Percentiles rank a stretch among this genome's conserved stretches.
phyloP scores from a whole-genome alignment of 306 rosid species.

The Prosopis cineraria region DNA sequence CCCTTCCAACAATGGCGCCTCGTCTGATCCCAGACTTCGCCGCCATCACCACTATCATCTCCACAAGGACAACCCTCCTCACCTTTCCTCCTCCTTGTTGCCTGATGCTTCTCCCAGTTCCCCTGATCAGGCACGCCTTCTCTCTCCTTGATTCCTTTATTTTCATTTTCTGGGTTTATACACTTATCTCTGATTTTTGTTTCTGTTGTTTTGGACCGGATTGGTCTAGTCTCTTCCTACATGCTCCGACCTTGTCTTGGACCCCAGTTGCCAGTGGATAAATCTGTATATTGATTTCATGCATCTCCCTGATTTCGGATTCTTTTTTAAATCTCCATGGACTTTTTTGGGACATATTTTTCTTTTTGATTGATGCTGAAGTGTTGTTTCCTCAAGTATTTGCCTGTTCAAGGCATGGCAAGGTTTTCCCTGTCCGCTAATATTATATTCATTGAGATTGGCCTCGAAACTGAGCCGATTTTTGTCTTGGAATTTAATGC shows the following conservation, averaged over 20 bases:
- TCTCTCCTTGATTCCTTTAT: not conserved
- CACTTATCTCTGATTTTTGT: constrained; percentile 14
- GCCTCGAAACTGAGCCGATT: not conserved
- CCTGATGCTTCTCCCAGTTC: constrained; percentile 74
- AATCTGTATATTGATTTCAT: not conserved
- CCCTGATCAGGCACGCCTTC: constrained; percentile 67
- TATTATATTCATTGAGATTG: not conserved
- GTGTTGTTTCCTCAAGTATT: constrained; percentile 19
- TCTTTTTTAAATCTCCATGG: not conserved
- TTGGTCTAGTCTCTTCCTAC: not conserved
- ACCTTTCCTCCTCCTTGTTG: constrained; percentile 57
- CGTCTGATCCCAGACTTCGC: constrained; percentile 56
- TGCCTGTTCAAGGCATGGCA: not conserved
- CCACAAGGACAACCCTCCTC: constrained; percentile 60
- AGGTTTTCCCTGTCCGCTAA: not conserved
- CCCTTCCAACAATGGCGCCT: constrained; percentile 32
- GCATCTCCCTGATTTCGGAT: constrained; percentile 18
- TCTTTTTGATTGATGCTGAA: not conserved
- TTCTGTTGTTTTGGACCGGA: not conserved
- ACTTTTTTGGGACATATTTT: not conserved
- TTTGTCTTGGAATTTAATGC: not conserved
- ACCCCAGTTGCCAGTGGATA: not conserved
- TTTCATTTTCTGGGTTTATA: constrained; percentile 19
- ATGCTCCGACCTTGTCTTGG: not conserved
- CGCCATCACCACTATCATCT: constrained; percentile 59